A percentile compares a stretch with the other conserved stretches of the same genome.
Evolutionary conservation across 768 basidiomycete species (phyloP).

Genomic region (Termitomyces sp.): DNA sequence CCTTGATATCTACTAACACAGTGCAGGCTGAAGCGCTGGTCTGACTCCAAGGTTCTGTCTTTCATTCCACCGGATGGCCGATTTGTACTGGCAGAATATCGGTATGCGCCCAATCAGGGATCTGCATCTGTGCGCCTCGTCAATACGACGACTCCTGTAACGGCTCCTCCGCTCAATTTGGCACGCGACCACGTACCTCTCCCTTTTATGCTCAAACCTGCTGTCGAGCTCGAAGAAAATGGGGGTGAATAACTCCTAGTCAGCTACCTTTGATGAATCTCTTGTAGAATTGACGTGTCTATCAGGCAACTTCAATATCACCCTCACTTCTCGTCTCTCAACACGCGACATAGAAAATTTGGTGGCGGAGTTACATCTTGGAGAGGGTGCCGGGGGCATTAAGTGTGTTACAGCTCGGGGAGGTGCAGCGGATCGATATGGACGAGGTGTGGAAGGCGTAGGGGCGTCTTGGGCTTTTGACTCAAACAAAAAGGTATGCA

Average conservation of each 20-base stretch:
- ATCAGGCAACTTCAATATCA: slow-evolving; percentile 5
- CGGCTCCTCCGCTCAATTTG: slow-evolving; percentile 19
- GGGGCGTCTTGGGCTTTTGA: slow-evolving; percentile 83
- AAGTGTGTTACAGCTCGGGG: slow-evolving; percentile 69
- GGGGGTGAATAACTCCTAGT: slow-evolving; percentile 31
- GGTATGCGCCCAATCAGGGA: slow-evolving; percentile 49
- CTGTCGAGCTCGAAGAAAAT: slow-evolving; percentile 42
- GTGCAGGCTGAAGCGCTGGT: slow-evolving; percentile 75
- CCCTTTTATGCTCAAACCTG: slow-evolving; percentile 50
- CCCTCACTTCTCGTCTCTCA: slow-evolving; percentile 51
- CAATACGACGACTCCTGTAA: slow-evolving; percentile 21
- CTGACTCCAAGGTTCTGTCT: slow-evolving; percentile 72
- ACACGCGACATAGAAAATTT: slow-evolving; percentile 70
- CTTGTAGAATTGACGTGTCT: not conserved
- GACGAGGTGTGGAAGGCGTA: slow-evolving; percentile 22
- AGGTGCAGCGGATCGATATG: slow-evolving; percentile 29
- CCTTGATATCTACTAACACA: slow-evolving; percentile 8
- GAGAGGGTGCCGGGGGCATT: slow-evolving; percentile 68
- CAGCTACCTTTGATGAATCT: not conserved
- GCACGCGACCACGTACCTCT: slow-evolving; percentile 48
- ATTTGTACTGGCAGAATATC: slow-evolving; percentile 84
- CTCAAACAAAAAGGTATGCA: slow-evolving; percentile 54
- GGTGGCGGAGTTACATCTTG: slow-evolving; percentile 71
- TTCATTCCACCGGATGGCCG: slow-evolving; percentile 94
- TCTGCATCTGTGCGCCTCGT: slow-evolving; percentile 26